Evolutionary conservation across 139 green algal genomes (phyloP), one percentile per base, ranked within the genome.

Genomic region (Raphidocelis subcapitata): DNA sequence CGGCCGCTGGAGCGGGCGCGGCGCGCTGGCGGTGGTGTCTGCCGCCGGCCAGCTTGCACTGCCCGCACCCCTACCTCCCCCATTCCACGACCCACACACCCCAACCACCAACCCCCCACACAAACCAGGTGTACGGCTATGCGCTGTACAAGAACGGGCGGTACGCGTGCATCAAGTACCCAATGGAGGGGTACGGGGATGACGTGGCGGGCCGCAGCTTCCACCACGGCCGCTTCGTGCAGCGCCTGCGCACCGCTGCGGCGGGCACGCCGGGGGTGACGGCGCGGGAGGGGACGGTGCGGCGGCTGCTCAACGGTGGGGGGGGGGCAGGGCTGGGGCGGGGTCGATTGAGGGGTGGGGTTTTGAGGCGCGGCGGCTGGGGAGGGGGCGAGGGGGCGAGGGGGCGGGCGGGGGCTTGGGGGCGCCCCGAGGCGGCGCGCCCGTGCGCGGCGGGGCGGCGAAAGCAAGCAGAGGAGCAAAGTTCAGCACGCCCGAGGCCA

Each of bases 191-290:
- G 5, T 72, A 67, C 51, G 36, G 28, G n/a, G 67, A 84, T 12
- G 89, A 97, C 51, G 86, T 99, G 23, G 90, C 94, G 4, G 95
- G 95, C 3, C 82, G 94, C 35, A 91, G 81, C 67, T 99, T 99
- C 80, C 96, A 99, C 76, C 90, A 99, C 79, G 92, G 94, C 5
- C 81, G 95, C 21, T 99, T 99, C 86, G 90, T 99, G 52, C 92
- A 96, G 85, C 77, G 83, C 31, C 78, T 99, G 68, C 84, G 95
- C 2, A 59, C 87, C 24, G 87, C 86, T 21, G 91, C 90, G 4
- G 82, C 81, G 1, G 23, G 33, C 29, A 49, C 70, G 61, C 75
- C 81, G 18, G 78, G 28, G 5, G 71, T 97, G 5, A 94, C 87
- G 2, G 72, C 94, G 35, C 85, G 92, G 3, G 86, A 96, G 62